Evolutionary conservation across 306 rosid genomes (phyloP), one percentile per base, ranked within the genome.

Genomic region (Inga oerstediana): DNA sequence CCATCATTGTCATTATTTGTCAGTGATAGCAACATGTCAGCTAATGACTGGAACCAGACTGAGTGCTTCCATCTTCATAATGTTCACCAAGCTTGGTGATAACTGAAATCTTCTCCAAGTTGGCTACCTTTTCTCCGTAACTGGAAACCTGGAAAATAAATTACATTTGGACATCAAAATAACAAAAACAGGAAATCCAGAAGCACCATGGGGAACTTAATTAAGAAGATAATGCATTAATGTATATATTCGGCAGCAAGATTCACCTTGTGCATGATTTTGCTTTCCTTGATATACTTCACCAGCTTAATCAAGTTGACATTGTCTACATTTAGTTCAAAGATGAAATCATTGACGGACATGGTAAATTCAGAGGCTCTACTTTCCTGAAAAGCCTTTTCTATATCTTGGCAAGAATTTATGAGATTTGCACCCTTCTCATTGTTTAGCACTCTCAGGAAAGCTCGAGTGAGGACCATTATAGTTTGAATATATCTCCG

Each of bases 401-500:
- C 88, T 84, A 77, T 67, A 79, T 76, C 89, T 79, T 65, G 76
- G 74, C 79, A 84, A 61, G 81, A 79, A 81, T 76, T 86, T 69
- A 46, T 49, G 19, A 48, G 80, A 78, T 71, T 70, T 43, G 79
- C 82, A 82, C 90, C 89, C 81, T 85, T 84, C 82, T 86, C 93
- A 35, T 77, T 80, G 56, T 44, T 87, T 34, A 96, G 83, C 81
- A 72, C 83, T 85, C 72, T 87, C 48, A 91, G 97, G 82, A 96
- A 92, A 86, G 92, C 98, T 80, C 59, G 87, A 75, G 91, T 87
- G 37, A 96, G 85, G 72, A 93, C 90, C 89, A 91, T 89, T 30
- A 95, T 72, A 77, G 94, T 96, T 88, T 93, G 99, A 83, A 96
- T 96, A 85, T 96, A 93, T 93, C 99, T 91, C 65, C 98, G 87